Percentiles rank a stretch among this genome's conserved stretches.
Conservation (phyloP, 2,329 filamentous ascomycete genomes). For the Penicillium hesseltinei region DNA sequence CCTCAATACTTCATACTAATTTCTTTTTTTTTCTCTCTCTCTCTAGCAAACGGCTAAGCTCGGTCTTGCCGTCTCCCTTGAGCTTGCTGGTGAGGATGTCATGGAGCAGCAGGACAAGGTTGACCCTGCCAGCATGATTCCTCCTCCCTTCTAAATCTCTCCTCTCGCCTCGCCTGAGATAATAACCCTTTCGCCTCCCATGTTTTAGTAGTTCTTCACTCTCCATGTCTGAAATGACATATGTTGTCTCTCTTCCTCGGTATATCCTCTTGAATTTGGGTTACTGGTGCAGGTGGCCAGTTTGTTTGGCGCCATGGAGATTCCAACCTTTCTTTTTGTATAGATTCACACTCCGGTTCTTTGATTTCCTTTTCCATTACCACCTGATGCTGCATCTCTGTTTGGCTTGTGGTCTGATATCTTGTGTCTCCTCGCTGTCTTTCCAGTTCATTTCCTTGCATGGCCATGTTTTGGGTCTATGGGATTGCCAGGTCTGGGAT, state of each 20-base stretch:
- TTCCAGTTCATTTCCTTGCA: constrained; percentile 25
- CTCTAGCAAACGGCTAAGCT: constrained; percentile 88
- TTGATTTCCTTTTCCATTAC: constrained; percentile 26
- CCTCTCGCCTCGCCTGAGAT: constrained; percentile 20
- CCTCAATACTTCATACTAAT: constrained; percentile 3
- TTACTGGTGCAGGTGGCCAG: constrained; percentile 35
- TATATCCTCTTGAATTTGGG: constrained; percentile 33
- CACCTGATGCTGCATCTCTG: constrained; percentile 25
- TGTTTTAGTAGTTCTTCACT: constrained; percentile 49
- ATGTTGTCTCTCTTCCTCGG: constrained; percentile 31
- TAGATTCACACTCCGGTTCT: constrained; percentile 37
- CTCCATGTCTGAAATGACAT: constrained; percentile 34
- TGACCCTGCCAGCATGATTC: constrained; percentile 44
- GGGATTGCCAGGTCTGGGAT: constrained; percentile 21
- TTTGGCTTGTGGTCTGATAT: constrained; percentile 22
- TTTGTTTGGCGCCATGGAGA: constrained; percentile 41
- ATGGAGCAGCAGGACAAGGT: constrained; percentile 74
- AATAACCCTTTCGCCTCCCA: constrained; percentile 31
- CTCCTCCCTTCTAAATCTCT: constrained; percentile 50
- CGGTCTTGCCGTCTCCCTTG: constrained; percentile 88
- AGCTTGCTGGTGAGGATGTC: constrained; percentile 78
- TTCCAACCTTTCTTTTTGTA: constrained; percentile 34
- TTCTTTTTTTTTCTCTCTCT: background rate
- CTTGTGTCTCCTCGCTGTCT: constrained; percentile 12
- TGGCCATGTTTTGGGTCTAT: constrained; percentile 26